Evolutionary conservation across 495 filamentous ascomycete genomes (phyloP), one percentile per base, ranked within the genome.

Genomic region (Penicillium alfredii): DNA sequence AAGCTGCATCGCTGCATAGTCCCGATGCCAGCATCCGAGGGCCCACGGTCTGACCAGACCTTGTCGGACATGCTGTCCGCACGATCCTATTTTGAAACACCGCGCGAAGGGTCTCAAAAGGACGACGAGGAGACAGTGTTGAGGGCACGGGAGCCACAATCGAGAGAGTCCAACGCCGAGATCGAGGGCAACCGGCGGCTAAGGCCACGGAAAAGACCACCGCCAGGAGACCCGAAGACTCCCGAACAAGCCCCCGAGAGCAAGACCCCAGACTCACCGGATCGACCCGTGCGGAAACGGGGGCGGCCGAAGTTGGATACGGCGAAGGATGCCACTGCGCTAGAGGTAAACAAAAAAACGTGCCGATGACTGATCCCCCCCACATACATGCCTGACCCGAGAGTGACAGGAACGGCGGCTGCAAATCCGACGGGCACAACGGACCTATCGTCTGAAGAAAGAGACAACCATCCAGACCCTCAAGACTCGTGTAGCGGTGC

Each of bases 391-490:
- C n/a, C 15, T 48, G 30, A 44, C 18, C 12, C 14, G 10, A 9
- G 30, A 14, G 11, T 6, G 32, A 13, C 35, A 64, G 60, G 56
- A 56, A 42, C 81, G 88, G 23, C 76, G 88, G 30, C 87, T 85
- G 5, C 88, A 94, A 60, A 88, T 94, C 38, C 78, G 88, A 23
- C 73, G 88, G 33, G 88, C 88, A 4, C 88, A 94, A 45, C 71
- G 86, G 29, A 87, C 88, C 0, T 94, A 94, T 50, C 76, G 88
- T 10, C 74, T 82, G 44, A 80, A 87, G 17, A 94, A 93, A 58
- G 88, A 94, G 51, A 80, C 72, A 15, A 86, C 83, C 1, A 88
- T 94, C 30, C 72, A 75, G 10, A 74, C 78, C 1, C 69, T 93
- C 13, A 78, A 82, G 38, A 69, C 72, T 12, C 72, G 78, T 27